Base-by-base conservation (phyloP, 2,329 filamentous ascomycete genomes). In the Microcyclosporella mali region DNA sequence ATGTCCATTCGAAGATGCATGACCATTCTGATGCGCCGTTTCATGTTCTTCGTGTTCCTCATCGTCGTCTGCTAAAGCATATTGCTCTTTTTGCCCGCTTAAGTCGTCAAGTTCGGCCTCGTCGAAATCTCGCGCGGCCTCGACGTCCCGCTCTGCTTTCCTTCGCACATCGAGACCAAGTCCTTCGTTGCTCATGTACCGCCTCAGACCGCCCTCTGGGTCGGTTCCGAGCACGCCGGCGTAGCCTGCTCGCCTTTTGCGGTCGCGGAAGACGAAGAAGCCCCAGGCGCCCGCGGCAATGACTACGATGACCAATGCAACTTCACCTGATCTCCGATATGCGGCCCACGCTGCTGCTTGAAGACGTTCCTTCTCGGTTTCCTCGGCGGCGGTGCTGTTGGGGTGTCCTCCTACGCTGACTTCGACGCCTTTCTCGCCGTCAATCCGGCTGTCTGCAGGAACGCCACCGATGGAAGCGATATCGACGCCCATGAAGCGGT, bases 401-500 rank as follows among this genome's bases (percentile, higher is more conserved):
- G 80, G 77, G 35, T 84, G 81, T 9, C 47, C 56, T 37, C 85
- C 85, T 2, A 92, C 85, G 14, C 82, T 84, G 1, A 85, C 88
- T 54, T 86, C 77, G 4, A 80, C 81, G 1, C 84, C 79, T 62
- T 88, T 88, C 64, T 94, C 86, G 43, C 89, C 89, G 59, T 94
- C 88, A 43, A 95, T 83, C 25, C 78, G 77, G 45, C 82, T 88
- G 64, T 94, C 85, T 1, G 82, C 77, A 0, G 88, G 87, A 39
- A 71, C 70, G 38, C 87, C 89, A 45, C 90, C 90, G 52, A 95
- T 94, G 59, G 78, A 84, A 56, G 79, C 84, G 53, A 97, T 94
- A 61, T 97, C 88, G 31, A 98, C 87, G 37, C 81, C 79, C 77
- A 97, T 88, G 69, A 98, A 95, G 31, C 92, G 85, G 66, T 98